Percentiles rank a stretch among this genome's conserved stretches.
phyloP scores from a whole-genome alignment of 1,284 basidiomycete species.

The Malassezia brasiliensis region DNA sequence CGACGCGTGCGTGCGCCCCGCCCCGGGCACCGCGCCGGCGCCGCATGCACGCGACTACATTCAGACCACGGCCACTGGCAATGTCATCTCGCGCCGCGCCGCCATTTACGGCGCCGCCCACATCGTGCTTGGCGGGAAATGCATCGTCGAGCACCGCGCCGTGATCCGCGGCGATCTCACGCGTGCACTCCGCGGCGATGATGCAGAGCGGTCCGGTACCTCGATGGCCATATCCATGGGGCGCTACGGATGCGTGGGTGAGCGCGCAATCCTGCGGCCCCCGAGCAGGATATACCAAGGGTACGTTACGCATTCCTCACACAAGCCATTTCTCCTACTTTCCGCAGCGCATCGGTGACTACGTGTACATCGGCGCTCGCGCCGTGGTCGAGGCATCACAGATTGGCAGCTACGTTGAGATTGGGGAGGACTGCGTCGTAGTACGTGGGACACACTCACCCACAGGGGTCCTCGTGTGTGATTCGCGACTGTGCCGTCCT shows the following conservation, averaged over 20 bases:
- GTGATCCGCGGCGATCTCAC: conserved; percentile 79
- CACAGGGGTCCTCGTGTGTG: conserved; percentile 81
- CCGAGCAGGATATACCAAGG: conserved; percentile 55
- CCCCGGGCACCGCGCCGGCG: neutral
- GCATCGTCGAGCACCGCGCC: conserved; percentile 77
- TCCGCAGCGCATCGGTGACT: conserved; percentile 90
- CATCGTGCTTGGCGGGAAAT: conserved; percentile 93
- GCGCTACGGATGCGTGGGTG: conserved; percentile 80
- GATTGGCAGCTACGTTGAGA: conserved; percentile 86
- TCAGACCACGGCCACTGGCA: conserved; percentile 59
- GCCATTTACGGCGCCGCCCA: conserved; percentile 90
- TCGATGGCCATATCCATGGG: conserved; percentile 83
- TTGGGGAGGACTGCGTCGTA: conserved; percentile 88
- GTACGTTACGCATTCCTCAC: conserved; percentile 50
- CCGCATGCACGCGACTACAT: conserved; percentile 26
- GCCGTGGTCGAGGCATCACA: conserved; percentile 85
- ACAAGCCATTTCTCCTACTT: conserved; percentile 78
- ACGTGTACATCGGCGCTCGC: conserved; percentile 79
- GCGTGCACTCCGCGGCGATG: conserved; percentile 16
- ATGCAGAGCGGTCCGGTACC: neutral
- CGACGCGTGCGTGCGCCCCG: no score
- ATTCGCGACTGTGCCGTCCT: conserved; percentile 90
- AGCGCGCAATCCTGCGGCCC: conserved; percentile 69
- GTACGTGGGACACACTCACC: conserved; percentile 50
- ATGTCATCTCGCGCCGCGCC: conserved; percentile 85